A percentile compares a stretch with the other conserved stretches of the same genome.
These are phyloP conservation scores for Ascochyta rabiei DNA, from an alignment of 2,329 filamentous ascomycete species.

Conservation along the genomic window DNA sequence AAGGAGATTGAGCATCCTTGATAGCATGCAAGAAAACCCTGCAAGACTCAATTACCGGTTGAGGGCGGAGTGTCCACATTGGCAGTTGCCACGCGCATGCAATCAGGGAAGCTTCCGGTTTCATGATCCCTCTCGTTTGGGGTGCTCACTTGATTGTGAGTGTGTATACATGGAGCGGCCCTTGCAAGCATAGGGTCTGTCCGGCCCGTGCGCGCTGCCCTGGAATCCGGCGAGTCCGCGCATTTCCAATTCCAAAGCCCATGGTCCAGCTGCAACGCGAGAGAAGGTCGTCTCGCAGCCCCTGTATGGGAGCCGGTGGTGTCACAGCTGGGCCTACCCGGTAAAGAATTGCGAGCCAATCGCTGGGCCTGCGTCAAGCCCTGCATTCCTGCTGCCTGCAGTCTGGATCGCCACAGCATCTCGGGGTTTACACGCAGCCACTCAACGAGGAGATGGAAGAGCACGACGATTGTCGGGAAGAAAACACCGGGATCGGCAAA, in stretches of 20 bases:
- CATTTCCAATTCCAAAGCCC: not conserved
- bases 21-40: not conserved
- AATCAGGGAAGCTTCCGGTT: not conserved
- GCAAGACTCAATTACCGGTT: not conserved
- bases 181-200: not conserved
- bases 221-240: not conserved
- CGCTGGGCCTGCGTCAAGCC: not conserved
- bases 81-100: not conserved
- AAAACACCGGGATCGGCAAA: not conserved
- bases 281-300: not conserved
- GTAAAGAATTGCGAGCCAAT: constrained; percentile 4
- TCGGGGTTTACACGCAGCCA: not conserved
- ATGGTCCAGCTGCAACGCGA: not conserved
- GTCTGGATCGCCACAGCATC: not conserved
- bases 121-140: not conserved
- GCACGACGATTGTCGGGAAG: not conserved
- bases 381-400: not conserved
- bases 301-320: not conserved
- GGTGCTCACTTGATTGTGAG: not conserved
- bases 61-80: not conserved
- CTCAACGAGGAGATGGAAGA: not conserved
- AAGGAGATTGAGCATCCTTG: not conserved
- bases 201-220: not conserved
- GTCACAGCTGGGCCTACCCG: too few relatives aligned
- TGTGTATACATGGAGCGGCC: not conserved